Conservation (phyloP, 2,329 filamentous ascomycete genomes). For the Penicillium brasilianum region DNA sequence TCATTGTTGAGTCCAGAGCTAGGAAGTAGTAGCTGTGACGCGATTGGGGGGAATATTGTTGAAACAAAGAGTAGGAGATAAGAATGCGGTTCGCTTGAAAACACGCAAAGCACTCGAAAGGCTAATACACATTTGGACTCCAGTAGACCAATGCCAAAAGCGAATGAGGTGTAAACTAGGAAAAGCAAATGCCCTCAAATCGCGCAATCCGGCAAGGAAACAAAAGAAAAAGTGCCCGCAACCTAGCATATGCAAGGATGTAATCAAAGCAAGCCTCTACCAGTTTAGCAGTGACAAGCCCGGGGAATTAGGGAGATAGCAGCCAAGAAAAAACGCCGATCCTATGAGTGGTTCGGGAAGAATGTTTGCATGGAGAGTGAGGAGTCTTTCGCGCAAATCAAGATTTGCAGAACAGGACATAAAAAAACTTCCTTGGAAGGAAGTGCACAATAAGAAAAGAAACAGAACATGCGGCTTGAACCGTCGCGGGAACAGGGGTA, state of each 20-base stretch:
- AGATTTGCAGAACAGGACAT: conserved; percentile 10
- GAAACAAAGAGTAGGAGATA: neutral
- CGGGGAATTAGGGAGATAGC: neutral
- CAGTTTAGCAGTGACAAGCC: neutral
- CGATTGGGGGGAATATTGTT: conserved; percentile 12
- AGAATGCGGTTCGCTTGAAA: neutral
- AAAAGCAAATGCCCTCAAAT: conserved; percentile 8
- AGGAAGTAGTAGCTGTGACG: conserved; percentile 29
- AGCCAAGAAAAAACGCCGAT: conserved; percentile 16
- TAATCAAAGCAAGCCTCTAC: neutral
- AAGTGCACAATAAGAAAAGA: neutral
- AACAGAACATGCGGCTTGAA: neutral
- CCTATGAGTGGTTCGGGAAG: conserved; percentile 14
- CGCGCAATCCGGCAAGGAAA: conserved; percentile 11
- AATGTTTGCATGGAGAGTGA: neutral
- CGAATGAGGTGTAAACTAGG: conserved; percentile 4
- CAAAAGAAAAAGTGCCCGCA: conserved; percentile 5
- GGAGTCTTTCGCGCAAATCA: conserved; percentile 5
- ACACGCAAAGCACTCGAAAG: neutral
- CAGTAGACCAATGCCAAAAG: conserved; percentile 20
- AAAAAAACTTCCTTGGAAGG: neutral
- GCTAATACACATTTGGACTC: conserved; percentile 16
- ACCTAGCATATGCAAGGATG: conserved; percentile 2
- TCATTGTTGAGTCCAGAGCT: conserved; percentile 23
- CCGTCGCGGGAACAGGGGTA: conserved; percentile 19